Evolutionary conservation across 139 green algal genomes (phyloP), one percentile per base, ranked within the genome.

Genomic region (Volvox africanus): DNA sequence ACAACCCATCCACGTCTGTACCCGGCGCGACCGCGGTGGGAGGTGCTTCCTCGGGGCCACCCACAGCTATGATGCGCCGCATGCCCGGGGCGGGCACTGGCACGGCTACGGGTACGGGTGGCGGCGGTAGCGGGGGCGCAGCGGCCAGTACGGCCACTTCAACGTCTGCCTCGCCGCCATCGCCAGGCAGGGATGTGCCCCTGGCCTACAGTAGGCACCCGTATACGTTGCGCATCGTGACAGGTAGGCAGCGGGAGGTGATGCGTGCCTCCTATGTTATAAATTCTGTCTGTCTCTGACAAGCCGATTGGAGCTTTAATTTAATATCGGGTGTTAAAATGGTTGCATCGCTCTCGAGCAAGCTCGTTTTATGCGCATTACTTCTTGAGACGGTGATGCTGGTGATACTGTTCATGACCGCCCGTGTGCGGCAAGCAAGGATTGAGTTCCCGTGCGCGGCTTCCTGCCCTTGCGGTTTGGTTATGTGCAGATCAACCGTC

Each of bases 161-260:
- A 17, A 91, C 87, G 28, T 91, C 87, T 32, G 87, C 87, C 20
- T 91, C 87, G 55, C 87, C 87, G 24, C 75, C 87, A 36, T 91
- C 87, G 0, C 87, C 87, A 1, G 87, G 76, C 12, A 65, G 87
- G 22, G 87, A 91, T 32, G 76, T 91, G 33, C 55, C 87, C 24
- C 33, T 91, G 76, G 76, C 87, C 24, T 93, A 82, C 87, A 88
- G 82, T 75, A 80, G 92, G 19, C 84, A 75, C 19, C 92, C 90
- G 44, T 94, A 91, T 76, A 92, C 92, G 36, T 67, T 94, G 33
- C 92, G 92, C 16, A 92, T 71, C 0, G 80, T 82, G 0, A 30
- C 80, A 22, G 92, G 88, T 80, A 32, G 33, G 62, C 20, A 35
- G 6, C 33, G 22, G 80, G 11, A 36, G 35, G 78, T 55, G 44